These are phyloP conservation scores for Hypoxylon fuscum DNA, from an alignment of 495 filamentous ascomycete species.

Conservation along the genomic window DNA sequence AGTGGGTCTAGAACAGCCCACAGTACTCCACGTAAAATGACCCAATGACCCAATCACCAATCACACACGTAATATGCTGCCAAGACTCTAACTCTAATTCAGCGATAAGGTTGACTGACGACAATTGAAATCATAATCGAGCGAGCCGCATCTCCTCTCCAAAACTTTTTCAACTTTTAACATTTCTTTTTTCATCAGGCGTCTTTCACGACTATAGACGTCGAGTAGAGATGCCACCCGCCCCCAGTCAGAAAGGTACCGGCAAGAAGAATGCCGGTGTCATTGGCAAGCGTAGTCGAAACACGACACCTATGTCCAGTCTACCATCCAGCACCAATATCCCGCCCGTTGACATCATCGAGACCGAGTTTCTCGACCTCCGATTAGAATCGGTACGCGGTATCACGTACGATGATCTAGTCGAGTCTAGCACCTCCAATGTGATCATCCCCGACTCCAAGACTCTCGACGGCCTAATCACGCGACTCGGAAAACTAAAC, in stretches of 20 bases:
- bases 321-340: conserved; percentile 58
- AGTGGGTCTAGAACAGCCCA: too few species aligned
- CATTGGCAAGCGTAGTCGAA: conserved; percentile 81
- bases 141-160: neutral
- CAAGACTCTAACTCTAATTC: too few species aligned
- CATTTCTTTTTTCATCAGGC: neutral
- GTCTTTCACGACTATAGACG: neutral
- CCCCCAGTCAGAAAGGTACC: conserved; percentile 73
- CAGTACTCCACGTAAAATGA: too few species aligned
- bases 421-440: conserved; percentile 69
- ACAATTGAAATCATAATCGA: too few species aligned
- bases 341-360: conserved; percentile 64
- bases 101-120: too few species aligned
- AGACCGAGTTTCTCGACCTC: conserved; percentile 72
- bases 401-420: conserved; percentile 75
- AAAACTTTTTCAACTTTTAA: neutral
- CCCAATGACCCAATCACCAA: too few species aligned
- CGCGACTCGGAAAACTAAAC: conserved; percentile 71
- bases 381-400: conserved; percentile 57
- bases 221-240: conserved; percentile 57
- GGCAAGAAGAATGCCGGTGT: conserved; percentile 74
- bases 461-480: conserved; percentile 72
- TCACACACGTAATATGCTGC: too few species aligned
- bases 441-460: conserved; percentile 77
- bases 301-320: conserved; percentile 81